phyloP scores from a whole-genome alignment of 2,329 filamentous ascomycete species.

The Fonsecaea nubica region DNA sequence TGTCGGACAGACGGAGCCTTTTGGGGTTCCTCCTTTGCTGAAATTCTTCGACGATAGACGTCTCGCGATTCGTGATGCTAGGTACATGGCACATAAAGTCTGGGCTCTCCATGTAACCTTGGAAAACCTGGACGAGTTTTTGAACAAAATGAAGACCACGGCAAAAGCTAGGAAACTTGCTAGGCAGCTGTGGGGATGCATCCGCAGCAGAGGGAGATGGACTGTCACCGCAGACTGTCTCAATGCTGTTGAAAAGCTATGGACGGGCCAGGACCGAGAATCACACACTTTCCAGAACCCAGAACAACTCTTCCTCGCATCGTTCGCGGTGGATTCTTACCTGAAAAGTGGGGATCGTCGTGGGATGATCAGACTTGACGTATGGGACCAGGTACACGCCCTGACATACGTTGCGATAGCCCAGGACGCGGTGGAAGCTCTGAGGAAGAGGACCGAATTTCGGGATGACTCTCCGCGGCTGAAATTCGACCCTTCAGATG shows the following conservation, averaged over 20 bases:
- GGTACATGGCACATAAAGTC: constrained; percentile 2
- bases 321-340: constrained; percentile 1
- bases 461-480: background rate
- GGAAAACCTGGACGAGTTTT: constrained; percentile 3
- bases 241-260: background rate
- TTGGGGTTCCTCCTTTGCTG: background rate
- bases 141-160: background rate
- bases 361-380: background rate
- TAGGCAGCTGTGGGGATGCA: background rate
- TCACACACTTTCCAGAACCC: constrained; percentile 3
- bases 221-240: background rate
- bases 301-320: background rate
- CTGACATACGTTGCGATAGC: constrained; percentile 1
- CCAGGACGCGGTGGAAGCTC: background rate
- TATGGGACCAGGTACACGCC: background rate
- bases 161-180: background rate
- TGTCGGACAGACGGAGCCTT: background rate
- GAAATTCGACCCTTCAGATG: background rate
- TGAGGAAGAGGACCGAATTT: background rate
- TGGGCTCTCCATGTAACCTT: background rate
- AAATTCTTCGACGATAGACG: background rate
- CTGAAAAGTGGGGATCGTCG: background rate
- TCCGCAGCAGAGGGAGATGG: background rate
- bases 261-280: constrained; percentile 7
- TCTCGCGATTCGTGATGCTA: constrained; percentile 3